A percentile compares a stretch with the other conserved stretches of the same genome.
These are phyloP conservation scores for Yarrowia sp. DNA, from an alignment of 805 yeast species.

Conservation along the genomic window DNA sequence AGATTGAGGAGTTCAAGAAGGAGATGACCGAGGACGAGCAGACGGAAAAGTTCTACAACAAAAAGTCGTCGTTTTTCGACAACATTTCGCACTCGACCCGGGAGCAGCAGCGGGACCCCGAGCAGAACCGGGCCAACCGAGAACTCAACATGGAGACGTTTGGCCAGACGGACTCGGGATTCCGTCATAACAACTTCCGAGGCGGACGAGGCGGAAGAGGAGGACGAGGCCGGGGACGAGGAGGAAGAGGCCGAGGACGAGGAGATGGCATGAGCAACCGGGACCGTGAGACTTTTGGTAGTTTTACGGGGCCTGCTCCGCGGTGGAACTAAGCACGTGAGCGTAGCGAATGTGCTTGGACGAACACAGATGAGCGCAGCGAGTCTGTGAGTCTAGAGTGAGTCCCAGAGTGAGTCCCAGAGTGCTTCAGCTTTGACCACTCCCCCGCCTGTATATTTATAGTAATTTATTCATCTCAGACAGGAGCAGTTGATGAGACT, in stretches of 20 bases:
- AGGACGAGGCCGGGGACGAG: conserved; percentile 55
- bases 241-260: conserved; percentile 51
- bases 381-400: no score
- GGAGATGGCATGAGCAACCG: conserved; percentile 39
- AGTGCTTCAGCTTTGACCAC: no score
- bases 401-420: no score
- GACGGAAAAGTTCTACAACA: conserved; percentile 62
- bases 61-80: conserved; percentile 87
- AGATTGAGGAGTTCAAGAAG: conserved; percentile 34
- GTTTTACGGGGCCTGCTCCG: conserved; percentile 16
- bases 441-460: conserved; percentile 6
- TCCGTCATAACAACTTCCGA: conserved; percentile 50
- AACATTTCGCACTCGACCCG: conserved; percentile 70
- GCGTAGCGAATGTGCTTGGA: not conserved
- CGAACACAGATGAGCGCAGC: no score
- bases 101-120: conserved; percentile 46
- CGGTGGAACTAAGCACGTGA: not conserved
- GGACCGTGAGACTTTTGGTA: conserved; percentile 37
- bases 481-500: not conserved
- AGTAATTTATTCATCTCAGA: conserved; percentile 31
- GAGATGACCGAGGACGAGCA: conserved; percentile 44
- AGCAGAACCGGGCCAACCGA: conserved; percentile 55
- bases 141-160: conserved; percentile 80
- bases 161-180: conserved; percentile 59
- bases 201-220: conserved; percentile 61